Conservation (phyloP, 768 basidiomycete genomes). For the Boletus edulis region DNA sequence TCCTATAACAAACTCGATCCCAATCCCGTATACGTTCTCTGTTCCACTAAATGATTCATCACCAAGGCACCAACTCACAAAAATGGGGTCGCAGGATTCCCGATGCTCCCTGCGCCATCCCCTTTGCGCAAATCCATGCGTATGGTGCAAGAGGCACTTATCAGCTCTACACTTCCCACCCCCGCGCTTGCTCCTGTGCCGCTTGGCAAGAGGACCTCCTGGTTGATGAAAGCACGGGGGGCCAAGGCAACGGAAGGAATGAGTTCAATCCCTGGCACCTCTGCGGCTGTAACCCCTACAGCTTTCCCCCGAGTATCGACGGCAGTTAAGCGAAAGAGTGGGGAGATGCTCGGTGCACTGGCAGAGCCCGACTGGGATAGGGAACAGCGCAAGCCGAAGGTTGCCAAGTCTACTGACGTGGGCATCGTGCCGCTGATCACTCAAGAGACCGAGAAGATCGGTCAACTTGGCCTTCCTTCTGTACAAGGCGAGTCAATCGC, state of each 20-base stretch:
- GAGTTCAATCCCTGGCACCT: conserved; percentile 27
- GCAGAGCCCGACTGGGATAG: conserved; percentile 29
- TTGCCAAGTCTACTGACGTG: conserved; percentile 42
- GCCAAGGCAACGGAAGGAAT: conserved; percentile 61
- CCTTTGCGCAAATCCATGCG: conserved; percentile 69
- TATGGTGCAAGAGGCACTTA: conserved; percentile 43
- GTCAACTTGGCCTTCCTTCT: conserved; percentile 1
- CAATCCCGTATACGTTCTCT: conserved; percentile 17
- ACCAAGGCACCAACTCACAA: conserved; percentile 35
- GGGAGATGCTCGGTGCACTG: conserved; percentile 37
- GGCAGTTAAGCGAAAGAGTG: conserved; percentile 66
- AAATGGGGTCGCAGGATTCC: conserved; percentile 45
- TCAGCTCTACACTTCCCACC: conserved; percentile 31
- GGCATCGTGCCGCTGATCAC: conserved; percentile 29
- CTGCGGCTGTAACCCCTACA: neutral
- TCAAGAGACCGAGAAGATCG: conserved; percentile 6
- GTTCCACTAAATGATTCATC: conserved; percentile 38
- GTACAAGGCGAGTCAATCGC: neutral
- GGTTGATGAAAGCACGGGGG: conserved; percentile 77
- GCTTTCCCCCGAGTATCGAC: conserved; percentile 18
- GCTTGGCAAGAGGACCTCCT: conserved; percentile 69
- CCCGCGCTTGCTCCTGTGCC: conserved; percentile 37
- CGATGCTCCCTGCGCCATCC: conserved; percentile 65
- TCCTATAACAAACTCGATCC: conserved; percentile 8
- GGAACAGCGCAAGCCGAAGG: conserved; percentile 47